phyloP scores from a whole-genome alignment of 176 grass and related monocot species.

The Oryza meyeriana region DNA sequence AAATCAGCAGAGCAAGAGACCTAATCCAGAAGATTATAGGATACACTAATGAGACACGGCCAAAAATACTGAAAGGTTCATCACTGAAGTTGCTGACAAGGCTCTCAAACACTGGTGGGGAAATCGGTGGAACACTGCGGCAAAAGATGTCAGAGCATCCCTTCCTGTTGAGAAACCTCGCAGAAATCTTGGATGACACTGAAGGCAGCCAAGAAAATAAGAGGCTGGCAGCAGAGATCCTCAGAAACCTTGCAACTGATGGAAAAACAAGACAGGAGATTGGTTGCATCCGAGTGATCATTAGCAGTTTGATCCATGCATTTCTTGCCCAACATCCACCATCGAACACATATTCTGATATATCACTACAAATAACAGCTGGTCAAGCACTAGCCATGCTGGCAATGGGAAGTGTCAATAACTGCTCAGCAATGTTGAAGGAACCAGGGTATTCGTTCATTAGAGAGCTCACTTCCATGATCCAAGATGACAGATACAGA shows the following conservation, averaged over 20 bases:
- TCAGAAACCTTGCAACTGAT: constrained; percentile 17
- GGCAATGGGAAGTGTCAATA: neutral
- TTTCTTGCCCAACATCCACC: neutral
- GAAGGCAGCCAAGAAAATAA: neutral
- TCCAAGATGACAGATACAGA: neutral
- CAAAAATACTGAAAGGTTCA: neutral
- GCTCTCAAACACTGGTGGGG: neutral
- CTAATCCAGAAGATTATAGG: constrained; percentile 10
- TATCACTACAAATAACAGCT: neutral
- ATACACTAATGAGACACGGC: neutral
- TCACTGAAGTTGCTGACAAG: constrained; percentile 10
- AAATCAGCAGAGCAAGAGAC: neutral
- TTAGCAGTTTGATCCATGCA: neutral
- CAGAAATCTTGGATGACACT: neutral
- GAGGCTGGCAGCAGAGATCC: neutral
- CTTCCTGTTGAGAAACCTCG: constrained; percentile 19
- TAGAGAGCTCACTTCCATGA: neutral
- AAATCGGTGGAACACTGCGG: neutral
- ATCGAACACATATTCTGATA: neutral
- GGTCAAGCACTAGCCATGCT: constrained; percentile 25
- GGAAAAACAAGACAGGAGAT: neutral
- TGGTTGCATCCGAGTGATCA: neutral
- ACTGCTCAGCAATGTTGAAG: constrained; percentile 17
- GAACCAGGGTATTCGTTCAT: neutral
- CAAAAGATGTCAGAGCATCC: neutral